Base-by-base conservation (phyloP, 371 early-diverging fungal genomes). In the Massospora cicadina region DNA sequence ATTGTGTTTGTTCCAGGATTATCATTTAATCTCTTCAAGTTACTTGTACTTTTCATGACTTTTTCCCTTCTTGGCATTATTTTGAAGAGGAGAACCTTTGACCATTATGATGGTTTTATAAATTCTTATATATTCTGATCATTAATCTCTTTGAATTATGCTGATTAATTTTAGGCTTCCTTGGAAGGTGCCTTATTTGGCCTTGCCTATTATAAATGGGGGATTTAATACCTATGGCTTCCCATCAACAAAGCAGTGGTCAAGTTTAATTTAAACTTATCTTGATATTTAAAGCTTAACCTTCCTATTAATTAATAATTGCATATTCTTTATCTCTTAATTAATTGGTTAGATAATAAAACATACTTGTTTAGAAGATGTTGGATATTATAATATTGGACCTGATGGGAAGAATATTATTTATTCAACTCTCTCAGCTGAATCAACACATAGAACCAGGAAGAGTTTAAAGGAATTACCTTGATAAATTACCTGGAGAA, bases 1-100 rank as follows among this genome's bases (percentile, higher is more conserved):
- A 66, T 90, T 1, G 77, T 87, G 28, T 88, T 90, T 63, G 66
- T 90, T 26, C 89, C 90, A 1, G 81, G 84, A 67, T 60, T 88
- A 1, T 81, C 84, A 0, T 77, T 86, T 68, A 75, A 83, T 33
- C 72, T 86, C 54, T 74, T 81, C 1, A 61, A 76, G 58, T 79
- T 79, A 1, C 65, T 84, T 33, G 79, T 79, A 23, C 77, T 75
- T 0, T 64, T 86, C 61, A 79, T 84, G 79, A 73, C 72, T 17
- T 72, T 86, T 55, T 84, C 84, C 66, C 64, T 81, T 27, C 74
- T 75, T 3, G 86, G 86, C 23, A 75, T 82, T 28, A 1, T 86
- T 21, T 62, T 75, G 30, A 72, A 74, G 58, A 82, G 82, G 84
- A 75, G 70, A 58, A 72, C 72, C 53, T 82, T 86, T 73, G 86